Evolutionary conservation across 2,329 filamentous ascomycete genomes (phyloP), one percentile per base, ranked within the genome.

Genomic region (Cryphonectria japonica): DNA sequence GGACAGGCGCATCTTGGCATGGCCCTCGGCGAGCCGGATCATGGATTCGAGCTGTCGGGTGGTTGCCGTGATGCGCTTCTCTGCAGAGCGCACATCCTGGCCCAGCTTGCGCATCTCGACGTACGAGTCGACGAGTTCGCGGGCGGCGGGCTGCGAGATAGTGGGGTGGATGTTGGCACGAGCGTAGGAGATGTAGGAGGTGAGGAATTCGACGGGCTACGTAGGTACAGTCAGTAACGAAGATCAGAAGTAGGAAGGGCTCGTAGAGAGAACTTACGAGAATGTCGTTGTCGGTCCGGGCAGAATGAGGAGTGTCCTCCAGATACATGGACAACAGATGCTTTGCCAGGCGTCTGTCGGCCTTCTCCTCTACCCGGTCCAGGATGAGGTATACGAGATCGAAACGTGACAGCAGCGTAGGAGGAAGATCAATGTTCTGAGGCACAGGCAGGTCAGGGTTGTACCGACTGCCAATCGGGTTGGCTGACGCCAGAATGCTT

Each of bases 401-500:
- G 79, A 99, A 99, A 85, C 96, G 92, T 6, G 95, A 98, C 67
- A 99, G 88, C 8, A 99, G 86, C 0, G 96, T 99, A 0, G 96
- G 96, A 0, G 96, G 96, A 11, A 99, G 89, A 78, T 99, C 96
- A 76, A 99, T 99, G 81, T 99, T 99, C 78, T 98, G 95, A 3
- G 96, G 96, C 19, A 99, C 96, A 0, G 96, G 95, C 34, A 99
- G 84, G 77, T 97, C 95, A 2, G 94, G 93, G 81, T 99, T 98
- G 84, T 99, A 99, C 79, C 97, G 95, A 83, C 94, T 97, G 77
- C 96, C 96, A 75, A 99, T 98, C 1, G 96, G 96, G 79, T 99
- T 99, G 81, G 96, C 96, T 14, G 95, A 98, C 22, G 96, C 96
- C 41, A 99, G 89, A 78, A 99, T 98, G 74, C 93, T 97, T 1